A percentile compares a stretch with the other conserved stretches of the same genome.
Conservation (phyloP, 352 stramenopile genomes). For the Blastocystis sp. region DNA sequence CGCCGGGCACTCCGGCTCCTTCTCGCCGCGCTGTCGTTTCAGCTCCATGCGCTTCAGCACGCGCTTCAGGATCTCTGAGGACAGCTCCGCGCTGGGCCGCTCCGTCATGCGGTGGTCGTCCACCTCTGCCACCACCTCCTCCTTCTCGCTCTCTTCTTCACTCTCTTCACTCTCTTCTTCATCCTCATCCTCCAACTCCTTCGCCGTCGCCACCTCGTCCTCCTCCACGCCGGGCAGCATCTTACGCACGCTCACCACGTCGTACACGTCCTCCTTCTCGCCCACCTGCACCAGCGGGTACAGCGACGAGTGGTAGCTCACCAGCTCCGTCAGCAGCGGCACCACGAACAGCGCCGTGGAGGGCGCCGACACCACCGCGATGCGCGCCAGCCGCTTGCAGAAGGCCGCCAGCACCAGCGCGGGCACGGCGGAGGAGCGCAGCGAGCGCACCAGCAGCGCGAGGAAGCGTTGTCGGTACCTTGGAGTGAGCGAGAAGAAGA, state of each 20-base stretch:
- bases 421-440: conserved; percentile 82
- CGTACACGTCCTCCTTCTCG: conserved; percentile 29
- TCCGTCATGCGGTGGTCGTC: conserved; percentile 47
- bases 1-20: not conserved
- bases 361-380: conserved; percentile 18
- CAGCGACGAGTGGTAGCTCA: conserved; percentile 47
- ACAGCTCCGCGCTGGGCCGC: conserved; percentile 21
- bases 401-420: conserved; percentile 82
- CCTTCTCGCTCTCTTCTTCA: conserved; percentile 15
- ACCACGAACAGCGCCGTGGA: conserved; percentile 62
- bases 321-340: conserved; percentile 55
- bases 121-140: conserved; percentile 33
- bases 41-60: conserved; percentile 42
- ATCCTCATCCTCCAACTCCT: conserved; percentile 21
- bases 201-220: conserved; percentile 25
- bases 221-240: conserved; percentile 53
- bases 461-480: conserved; percentile 77
- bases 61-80: conserved; percentile 45
- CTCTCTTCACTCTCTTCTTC: not conserved
- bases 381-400: conserved; percentile 75
- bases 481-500: not conserved
- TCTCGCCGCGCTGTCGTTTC: conserved; percentile 8
- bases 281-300: conserved; percentile 55
- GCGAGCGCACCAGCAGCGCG: conserved; percentile 79
- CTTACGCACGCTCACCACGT: conserved; percentile 56